Base-by-base conservation (phyloP, 768 basidiomycete species). In the Xerocomus potaroensis region DNA sequence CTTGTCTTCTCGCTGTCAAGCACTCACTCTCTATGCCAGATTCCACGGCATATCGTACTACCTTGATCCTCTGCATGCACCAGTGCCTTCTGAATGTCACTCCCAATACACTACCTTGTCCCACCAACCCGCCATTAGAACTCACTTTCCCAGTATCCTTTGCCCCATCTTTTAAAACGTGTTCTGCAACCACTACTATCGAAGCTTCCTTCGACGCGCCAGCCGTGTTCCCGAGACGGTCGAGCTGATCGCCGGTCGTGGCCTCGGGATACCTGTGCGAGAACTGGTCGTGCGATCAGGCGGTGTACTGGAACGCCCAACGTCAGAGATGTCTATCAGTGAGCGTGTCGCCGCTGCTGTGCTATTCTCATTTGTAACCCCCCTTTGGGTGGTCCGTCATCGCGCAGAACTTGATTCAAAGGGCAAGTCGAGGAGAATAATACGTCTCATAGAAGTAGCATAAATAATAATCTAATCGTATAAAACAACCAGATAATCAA, bases 241-340 rank as follows among this genome's bases (percentile, higher is more conserved):
- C 45, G 73, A 77, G 52, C 56, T 69, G 41, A 56, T 67, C n/a
- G 76, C 60, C 3, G 58, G 43, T 1, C 52, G 60, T 14, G 66
- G 66, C 8, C 70, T 74, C 19, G 77, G 77, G 1, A 65, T 78
- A 22, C 66, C 70, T 5, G 73, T 78, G 72, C 67, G 68, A 27
- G 74, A 77, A 40, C 58, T 78, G 16, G 58, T 59, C 36, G 59
- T 64, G 8, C 66, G 75, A 26, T 67, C 73, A 18, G 55, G 60
- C 10, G 50, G 60, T 36, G 68, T 67, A 6, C 31, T 73, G 11
- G 62, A 61, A 4, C 58, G 63, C 18, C 41, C 15, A 31, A 22
- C 40, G 51, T 49, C 43, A 41, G 46, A 39, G 45, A 40, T 19
- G 48, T 45, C 15, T n/a, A n/a, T n/a, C n/a, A n/a, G n/a, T n/a